Base-by-base conservation (phyloP, 208 protist genomes). In the Novymonas esmeraldas region DNA sequence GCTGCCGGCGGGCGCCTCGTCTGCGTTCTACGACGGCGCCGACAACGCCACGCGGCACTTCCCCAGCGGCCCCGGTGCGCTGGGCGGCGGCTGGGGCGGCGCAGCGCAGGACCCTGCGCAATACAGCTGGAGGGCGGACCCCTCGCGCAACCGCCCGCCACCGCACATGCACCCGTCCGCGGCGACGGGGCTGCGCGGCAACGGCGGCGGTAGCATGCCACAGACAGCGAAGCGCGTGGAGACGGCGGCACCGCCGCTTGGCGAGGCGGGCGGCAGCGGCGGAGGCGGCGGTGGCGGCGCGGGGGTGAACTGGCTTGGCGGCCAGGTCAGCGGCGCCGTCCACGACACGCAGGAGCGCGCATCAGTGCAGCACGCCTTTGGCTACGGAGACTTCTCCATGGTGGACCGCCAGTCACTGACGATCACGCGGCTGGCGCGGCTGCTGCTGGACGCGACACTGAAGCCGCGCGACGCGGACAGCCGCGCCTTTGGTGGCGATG, bases 381-480 rank as follows among this genome's bases (percentile, higher is more conserved):
- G 79, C 16, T 70, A 77, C 5, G 74, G 84, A 6, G 76, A 85
- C 38, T 88, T 88, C 63, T 88, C 81, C 11, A 81, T 90, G 78
- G 71, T 93, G 24, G 71, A 88, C 42, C 73, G 82, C 4, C 31
- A 81, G 48, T 16, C 73, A 50, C 52, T 82, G 45, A 89, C 85
- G 2, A 18, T 94, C 33, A 88, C 85, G 1, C 70, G 63, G 29
- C 48, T 92, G 31, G 59, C 84, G 31, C 68, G 60, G 7, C 50
- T 83, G 16, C 51, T 81, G 48, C 44, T 84, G 64, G 79, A 92
- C 31, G 89, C 89, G 24, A 87, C 89, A 9, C 83, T 90, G 56
- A 73, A 84, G 54, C 89, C 85, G 38, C 76, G 79, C 38, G 84
- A 87, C 57, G 31, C 85, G 1, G 89, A 94, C 76, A 91, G 82